These are phyloP conservation scores for Suillus subaureus DNA, from an alignment of 768 basidiomycete species.

Conservation along the genomic window DNA sequence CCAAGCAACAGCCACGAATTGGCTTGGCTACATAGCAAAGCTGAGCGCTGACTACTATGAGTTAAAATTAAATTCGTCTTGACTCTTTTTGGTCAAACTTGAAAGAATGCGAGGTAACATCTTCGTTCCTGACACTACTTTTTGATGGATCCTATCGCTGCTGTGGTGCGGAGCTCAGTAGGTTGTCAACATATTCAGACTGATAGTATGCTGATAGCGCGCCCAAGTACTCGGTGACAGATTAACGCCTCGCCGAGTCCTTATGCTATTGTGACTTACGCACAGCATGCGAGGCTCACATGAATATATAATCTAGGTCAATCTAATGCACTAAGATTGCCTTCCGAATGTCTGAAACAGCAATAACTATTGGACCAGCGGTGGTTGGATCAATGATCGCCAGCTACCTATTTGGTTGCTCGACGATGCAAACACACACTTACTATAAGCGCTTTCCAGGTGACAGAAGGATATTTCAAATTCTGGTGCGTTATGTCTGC, in stretches of 20 bases:
- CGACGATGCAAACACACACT: slow-evolving; percentile 9
- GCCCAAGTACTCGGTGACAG: not conserved
- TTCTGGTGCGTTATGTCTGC: slow-evolving; percentile 3
- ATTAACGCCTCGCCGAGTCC: not conserved
- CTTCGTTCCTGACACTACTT: not conserved
- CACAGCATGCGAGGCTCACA: not conserved
- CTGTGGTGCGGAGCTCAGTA: not conserved
- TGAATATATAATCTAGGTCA: not conserved
- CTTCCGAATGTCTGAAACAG: not conserved
- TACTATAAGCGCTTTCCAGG: slow-evolving; percentile 8
- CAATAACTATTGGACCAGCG: slow-evolving; percentile 12
- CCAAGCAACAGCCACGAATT: not conserved
- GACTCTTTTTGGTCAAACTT: not conserved
- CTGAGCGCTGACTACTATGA: not conserved
- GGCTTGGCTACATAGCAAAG: not conserved
- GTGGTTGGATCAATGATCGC: slow-evolving; percentile 9
- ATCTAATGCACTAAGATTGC: not conserved
- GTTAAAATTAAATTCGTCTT: no score
- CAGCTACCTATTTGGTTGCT: slow-evolving; percentile 12
- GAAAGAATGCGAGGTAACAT: not conserved
- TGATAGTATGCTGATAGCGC: not conserved
- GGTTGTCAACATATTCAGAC: not conserved
- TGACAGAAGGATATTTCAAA: slow-evolving; percentile 5
- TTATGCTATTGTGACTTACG: not conserved
- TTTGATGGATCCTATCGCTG: not conserved